phyloP scores from a whole-genome alignment of 2,329 filamentous ascomycete species.

The Botrytis tulipae region DNA sequence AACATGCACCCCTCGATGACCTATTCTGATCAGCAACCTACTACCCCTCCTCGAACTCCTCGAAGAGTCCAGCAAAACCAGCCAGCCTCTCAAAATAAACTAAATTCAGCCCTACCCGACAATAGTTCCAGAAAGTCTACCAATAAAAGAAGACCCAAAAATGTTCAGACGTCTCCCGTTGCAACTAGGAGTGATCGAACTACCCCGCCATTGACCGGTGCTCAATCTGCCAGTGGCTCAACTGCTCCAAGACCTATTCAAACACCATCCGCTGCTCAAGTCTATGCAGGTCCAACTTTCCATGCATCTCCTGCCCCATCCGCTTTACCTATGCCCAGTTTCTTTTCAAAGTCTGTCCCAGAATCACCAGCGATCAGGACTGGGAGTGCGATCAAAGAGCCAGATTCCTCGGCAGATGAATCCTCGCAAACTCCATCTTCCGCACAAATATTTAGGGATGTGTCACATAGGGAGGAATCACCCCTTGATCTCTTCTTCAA shows the following conservation, averaged over 20 bases:
- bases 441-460: constrained; percentile 53
- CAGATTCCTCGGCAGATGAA: constrained; percentile 40
- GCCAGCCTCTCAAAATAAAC: constrained; percentile 24
- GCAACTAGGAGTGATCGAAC: constrained; percentile 30
- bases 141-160: constrained; percentile 37
- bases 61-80: constrained; percentile 30
- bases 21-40: constrained; percentile 28
- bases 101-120: constrained; percentile 28
- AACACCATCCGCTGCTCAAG: constrained; percentile 42
- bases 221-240: constrained; percentile 30
- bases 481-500: constrained; percentile 89
- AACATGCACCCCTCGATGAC: constrained; percentile 32
- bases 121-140: constrained; percentile 36
- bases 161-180: constrained; percentile 36
- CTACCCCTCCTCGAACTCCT: constrained; percentile 40
- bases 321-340: constrained; percentile 85
- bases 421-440: constrained; percentile 43
- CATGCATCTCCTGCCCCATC: constrained; percentile 92
- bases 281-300: constrained; percentile 89
- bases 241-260: constrained; percentile 44
- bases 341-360: constrained; percentile 73
- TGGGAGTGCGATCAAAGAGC: constrained; percentile 45
- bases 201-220: constrained; percentile 33
- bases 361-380: constrained; percentile 54
- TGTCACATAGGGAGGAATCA: constrained; percentile 62